These are phyloP conservation scores for Dryadomyces sulphureus DNA, from an alignment of 2,329 filamentous ascomycete genomes.

Conservation along the genomic window DNA sequence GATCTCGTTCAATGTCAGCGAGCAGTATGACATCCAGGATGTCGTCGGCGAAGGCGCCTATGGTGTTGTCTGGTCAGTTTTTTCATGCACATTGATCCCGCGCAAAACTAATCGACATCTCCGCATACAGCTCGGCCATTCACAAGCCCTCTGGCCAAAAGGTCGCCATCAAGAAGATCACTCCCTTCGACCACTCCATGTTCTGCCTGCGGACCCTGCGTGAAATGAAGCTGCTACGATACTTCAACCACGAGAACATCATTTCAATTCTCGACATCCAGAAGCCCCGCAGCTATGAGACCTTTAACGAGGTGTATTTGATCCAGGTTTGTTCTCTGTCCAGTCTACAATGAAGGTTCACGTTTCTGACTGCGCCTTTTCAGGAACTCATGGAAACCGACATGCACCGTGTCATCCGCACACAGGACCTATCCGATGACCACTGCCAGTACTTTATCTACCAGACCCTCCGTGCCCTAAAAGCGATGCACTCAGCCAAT, in stretches of 20 bases:
- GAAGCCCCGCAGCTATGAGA: slow-evolving; percentile 90
- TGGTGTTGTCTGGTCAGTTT: slow-evolving; percentile 84
- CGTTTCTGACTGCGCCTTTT: neutral
- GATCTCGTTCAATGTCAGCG: slow-evolving; percentile 99
- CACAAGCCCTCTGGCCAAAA: slow-evolving; percentile 98
- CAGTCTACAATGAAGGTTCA: neutral
- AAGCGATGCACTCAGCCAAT: slow-evolving; percentile 98
- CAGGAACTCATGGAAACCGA: slow-evolving; percentile 99
- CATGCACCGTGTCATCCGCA: slow-evolving; percentile 98
- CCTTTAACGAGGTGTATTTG: slow-evolving; percentile 94
- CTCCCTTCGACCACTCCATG: slow-evolving; percentile 97
- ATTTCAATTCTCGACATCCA: slow-evolving; percentile 99
- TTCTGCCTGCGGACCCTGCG: slow-evolving; percentile 91
- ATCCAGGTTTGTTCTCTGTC: slow-evolving; percentile 58
- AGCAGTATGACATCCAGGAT: slow-evolving; percentile 99
- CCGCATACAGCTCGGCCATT: slow-evolving; percentile 60
- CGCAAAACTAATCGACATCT: too few relatives aligned
- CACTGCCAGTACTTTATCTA: slow-evolving; percentile 99
- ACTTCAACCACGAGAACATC: slow-evolving; percentile 99
- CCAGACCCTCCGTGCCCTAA: slow-evolving; percentile 91
- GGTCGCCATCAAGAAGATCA: slow-evolving; percentile 99
- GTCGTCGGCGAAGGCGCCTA: slow-evolving; percentile 98
- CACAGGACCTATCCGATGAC: slow-evolving; percentile 94
- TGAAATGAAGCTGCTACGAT: slow-evolving; percentile 97
- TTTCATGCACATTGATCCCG: neutral